Percentiles rank a stretch among this genome's conserved stretches.
Evolutionary conservation across 352 stramenopile genomes (phyloP).

Genomic region (Pythium sp.): DNA sequence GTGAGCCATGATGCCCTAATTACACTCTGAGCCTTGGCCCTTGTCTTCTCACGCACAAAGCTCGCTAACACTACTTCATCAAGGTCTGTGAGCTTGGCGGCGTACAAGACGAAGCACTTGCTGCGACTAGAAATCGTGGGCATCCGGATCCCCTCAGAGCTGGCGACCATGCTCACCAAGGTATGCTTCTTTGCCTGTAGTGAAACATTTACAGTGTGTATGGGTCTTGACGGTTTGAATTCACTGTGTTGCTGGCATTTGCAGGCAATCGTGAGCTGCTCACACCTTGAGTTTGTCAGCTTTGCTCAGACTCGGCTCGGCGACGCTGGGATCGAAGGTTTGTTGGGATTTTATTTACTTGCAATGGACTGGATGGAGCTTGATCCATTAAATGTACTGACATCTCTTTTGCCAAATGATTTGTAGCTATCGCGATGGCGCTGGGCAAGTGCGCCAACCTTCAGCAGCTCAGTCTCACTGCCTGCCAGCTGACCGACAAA

Average conservation of each 20-base stretch:
- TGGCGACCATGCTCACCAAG: conserved; percentile 29
- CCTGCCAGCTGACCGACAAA: conserved; percentile 48
- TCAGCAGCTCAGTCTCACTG: conserved; percentile 39
- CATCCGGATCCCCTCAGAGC: conserved; percentile 22
- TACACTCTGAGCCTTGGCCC: background rate
- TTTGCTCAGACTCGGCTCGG: conserved; percentile 16
- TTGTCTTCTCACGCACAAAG: background rate
- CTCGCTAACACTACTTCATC: background rate
- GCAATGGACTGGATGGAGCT: background rate
- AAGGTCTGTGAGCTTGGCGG: conserved; percentile 25
- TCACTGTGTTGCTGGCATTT: background rate
- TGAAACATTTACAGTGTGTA: background rate
- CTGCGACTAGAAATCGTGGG: conserved; percentile 37
- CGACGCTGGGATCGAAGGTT: conserved; percentile 19
- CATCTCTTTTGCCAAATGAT: background rate
- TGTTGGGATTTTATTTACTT: background rate
- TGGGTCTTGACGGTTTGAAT: background rate
- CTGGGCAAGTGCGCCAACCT: conserved; percentile 41
- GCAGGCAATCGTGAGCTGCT: conserved; percentile 30
- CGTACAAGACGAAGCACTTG: conserved; percentile 28
- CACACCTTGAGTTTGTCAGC: conserved; percentile 18
- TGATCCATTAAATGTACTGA: background rate
- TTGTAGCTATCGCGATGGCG: conserved; percentile 31
- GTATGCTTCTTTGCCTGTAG: conserved; percentile 9
- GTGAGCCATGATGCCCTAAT: background rate